Conservation (phyloP, 1,284 basidiomycete genomes). For the Cystobasidium slooffiae region DNA sequence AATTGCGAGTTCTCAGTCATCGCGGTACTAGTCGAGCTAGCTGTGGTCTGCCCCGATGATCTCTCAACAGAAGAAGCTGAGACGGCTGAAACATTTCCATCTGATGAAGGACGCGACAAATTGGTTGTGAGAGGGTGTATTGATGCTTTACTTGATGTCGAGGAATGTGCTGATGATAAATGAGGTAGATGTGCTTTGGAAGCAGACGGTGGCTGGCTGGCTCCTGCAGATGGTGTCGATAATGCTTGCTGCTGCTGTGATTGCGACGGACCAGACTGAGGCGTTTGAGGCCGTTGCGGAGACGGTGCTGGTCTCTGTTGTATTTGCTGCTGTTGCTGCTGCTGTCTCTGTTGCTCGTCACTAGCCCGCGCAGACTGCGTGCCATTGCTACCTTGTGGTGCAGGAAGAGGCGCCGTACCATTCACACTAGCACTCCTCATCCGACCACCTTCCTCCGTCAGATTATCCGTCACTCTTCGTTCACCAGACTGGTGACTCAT, state of each 20-base stretch:
- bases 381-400: not conserved
- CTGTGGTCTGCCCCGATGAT: conserved; percentile 38
- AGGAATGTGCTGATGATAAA: conserved; percentile 13
- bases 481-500: conserved; percentile 50
- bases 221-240: not conserved
- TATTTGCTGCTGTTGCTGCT: not conserved
- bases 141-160: conserved; percentile 20
- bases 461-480: conserved; percentile 7
- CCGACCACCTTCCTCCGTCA: not conserved
- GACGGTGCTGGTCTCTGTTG: not conserved
- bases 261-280: not conserved
- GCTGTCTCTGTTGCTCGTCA: conserved; percentile 15
- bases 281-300: not conserved
- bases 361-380: not conserved
- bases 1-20: conserved; percentile 15
- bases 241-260: not conserved
- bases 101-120: conserved; percentile 20
- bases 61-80: conserved; percentile 29
- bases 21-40: conserved; percentile 36
- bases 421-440: not conserved
- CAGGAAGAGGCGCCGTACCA: not conserved
- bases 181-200: conserved; percentile 4
- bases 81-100: conserved; percentile 17
- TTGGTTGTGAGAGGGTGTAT: conserved; percentile 2
- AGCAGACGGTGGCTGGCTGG: not conserved